Percentiles rank a stretch among this genome's conserved stretches.
Conservation (phyloP, 371 early-diverging fungal genomes). For the Nematocida ausubeli region DNA sequence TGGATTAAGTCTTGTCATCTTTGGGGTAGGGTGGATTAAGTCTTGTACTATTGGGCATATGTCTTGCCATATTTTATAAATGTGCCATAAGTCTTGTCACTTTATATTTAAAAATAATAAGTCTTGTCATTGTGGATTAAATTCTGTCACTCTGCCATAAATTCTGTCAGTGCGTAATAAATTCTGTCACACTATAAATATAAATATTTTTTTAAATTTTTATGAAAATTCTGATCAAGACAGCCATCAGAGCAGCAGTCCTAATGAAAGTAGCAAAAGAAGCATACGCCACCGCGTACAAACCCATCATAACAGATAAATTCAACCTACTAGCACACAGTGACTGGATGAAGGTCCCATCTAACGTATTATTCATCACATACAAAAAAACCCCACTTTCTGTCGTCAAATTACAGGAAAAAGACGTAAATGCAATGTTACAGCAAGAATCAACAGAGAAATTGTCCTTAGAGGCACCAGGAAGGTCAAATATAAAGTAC, state of each 20-base stretch:
- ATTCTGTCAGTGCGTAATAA: too few species aligned
- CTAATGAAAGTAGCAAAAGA: not conserved
- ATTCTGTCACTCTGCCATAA: too few species aligned
- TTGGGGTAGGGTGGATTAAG: too few species aligned
- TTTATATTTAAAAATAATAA: too few species aligned
- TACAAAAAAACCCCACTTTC: not conserved
- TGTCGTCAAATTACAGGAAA: too few species aligned
- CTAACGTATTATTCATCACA: not conserved
- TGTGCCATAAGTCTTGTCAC: too few species aligned
- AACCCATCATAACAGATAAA: not conserved
- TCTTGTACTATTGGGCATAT: too few species aligned
- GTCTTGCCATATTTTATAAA: too few species aligned
- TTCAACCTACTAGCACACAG: not conserved
- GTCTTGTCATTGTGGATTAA: too few species aligned
- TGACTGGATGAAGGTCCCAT: not conserved
- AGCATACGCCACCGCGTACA: not conserved
- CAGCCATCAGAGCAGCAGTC: not conserved
- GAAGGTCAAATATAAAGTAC: not conserved
- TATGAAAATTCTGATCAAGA: constrained; percentile 7
- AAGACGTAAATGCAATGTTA: not conserved
- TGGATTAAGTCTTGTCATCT: too few species aligned
- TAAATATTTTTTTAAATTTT: constrained; percentile 16
- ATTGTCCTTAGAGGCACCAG: not conserved
- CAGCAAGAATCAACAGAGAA: not conserved
- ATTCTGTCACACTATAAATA: too few species aligned